Percentiles rank a stretch among this genome's conserved stretches.
These are phyloP conservation scores for Gnetum montanum DNA, from an alignment of 75 land plant species.

Conservation along the genomic window DNA sequence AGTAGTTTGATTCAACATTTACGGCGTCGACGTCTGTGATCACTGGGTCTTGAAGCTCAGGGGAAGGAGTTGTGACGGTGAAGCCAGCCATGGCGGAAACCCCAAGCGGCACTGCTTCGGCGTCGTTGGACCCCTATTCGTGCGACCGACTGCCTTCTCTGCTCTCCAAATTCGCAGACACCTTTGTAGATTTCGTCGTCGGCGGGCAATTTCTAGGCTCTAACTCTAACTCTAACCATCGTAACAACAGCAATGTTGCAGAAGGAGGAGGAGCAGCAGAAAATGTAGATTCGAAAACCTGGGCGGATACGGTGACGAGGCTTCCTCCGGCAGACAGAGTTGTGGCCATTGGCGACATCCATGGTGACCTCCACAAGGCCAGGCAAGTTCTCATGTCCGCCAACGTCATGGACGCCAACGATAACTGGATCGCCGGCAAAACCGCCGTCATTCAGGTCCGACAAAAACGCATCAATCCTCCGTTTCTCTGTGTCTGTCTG, in stretches of 20 bases:
- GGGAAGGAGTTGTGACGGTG: too few relatives aligned
- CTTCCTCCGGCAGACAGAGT: slow-evolving; percentile 56
- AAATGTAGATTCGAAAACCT: background rate
- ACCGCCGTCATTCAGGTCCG: slow-evolving; percentile 82
- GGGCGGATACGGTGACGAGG: slow-evolving; percentile 14
- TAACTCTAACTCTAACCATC: slow-evolving; percentile 3
- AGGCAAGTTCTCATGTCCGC: slow-evolving; percentile 53
- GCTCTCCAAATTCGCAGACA: slow-evolving; percentile 78
- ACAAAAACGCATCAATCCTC: background rate
- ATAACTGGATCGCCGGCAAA: slow-evolving; percentile 72
- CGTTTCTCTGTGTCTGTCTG: background rate
- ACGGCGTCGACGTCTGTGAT: too few relatives aligned
- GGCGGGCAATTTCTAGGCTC: slow-evolving; percentile 55
- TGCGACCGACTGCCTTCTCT: slow-evolving; percentile 33
- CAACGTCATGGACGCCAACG: slow-evolving; percentile 44
- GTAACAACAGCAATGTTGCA: background rate
- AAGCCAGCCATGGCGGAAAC: too few relatives aligned
- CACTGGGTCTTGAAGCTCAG: too few relatives aligned
- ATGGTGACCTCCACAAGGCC: slow-evolving; percentile 75
- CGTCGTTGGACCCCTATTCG: too few relatives aligned
- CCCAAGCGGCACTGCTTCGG: too few relatives aligned
- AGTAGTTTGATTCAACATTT: too few relatives aligned
- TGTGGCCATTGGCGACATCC: slow-evolving; percentile 91
- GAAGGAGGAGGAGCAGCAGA: background rate
- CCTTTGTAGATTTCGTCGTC: slow-evolving; percentile 90